Conservation (phyloP, 345 rosid species). For the Clausena lansium region DNA sequence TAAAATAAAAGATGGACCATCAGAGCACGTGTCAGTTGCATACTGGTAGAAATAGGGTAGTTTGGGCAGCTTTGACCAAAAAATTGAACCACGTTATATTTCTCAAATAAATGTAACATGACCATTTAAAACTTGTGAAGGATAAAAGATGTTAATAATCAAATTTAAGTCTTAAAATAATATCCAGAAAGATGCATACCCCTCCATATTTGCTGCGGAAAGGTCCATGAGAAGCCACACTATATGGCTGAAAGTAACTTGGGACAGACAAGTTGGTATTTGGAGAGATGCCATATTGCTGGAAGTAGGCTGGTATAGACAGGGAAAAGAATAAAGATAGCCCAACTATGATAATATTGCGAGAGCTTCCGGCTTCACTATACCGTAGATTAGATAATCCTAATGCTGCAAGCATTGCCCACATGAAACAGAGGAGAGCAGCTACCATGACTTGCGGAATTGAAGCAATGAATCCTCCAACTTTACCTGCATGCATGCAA, state of each 20-base stretch:
- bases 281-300: constrained; percentile 83
- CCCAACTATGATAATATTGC: constrained; percentile 92
- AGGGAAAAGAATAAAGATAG: constrained; percentile 82
- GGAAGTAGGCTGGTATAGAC: constrained; percentile 91
- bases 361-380: constrained; percentile 97
- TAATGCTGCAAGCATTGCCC: constrained; percentile 93
- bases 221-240: constrained; percentile 91
- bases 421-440: constrained; percentile 96
- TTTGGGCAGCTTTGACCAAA: no score
- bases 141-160: background rate
- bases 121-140: background rate
- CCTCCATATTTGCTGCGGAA: constrained; percentile 64
- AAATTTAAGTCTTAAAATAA: background rate
- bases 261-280: constrained; percentile 76
- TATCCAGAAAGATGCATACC: constrained; percentile 40
- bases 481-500: constrained; percentile 60
- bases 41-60: background rate
- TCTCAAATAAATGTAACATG: no score
- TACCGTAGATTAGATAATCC: constrained; percentile 94
- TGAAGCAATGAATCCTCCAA: constrained; percentile 94
- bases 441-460: constrained; percentile 97
- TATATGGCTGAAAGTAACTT: constrained; percentile 83
- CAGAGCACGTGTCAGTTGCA: background rate
- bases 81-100: background rate
- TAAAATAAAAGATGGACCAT: background rate